These are phyloP conservation scores for Jacaranda copaia DNA, from an alignment of 257 asterid genomes.

Conservation along the genomic window DNA sequence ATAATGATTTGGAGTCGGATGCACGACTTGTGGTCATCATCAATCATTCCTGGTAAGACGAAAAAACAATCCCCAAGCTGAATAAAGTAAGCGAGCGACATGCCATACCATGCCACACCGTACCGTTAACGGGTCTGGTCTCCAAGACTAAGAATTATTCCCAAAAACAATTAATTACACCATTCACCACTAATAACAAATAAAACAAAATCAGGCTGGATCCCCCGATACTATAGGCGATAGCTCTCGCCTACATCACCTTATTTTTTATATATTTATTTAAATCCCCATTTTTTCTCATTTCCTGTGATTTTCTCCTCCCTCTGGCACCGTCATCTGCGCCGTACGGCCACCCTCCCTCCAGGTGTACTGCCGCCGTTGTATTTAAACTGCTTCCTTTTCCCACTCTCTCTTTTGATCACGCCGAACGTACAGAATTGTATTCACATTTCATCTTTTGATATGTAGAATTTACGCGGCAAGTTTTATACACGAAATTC, in stretches of 20 bases:
- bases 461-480: slow-evolving; percentile 15
- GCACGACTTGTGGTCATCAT: neutral
- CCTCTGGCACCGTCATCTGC: slow-evolving; percentile 25
- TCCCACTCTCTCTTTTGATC: neutral
- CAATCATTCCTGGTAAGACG: neutral
- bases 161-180: slow-evolving; percentile 8
- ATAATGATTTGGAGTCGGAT: neutral
- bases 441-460: slow-evolving; percentile 19
- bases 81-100: neutral
- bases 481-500: slow-evolving; percentile 28
- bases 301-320: slow-evolving; percentile 26
- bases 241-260: neutral
- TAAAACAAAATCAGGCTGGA: neutral
- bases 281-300: neutral
- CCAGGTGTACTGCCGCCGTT: slow-evolving; percentile 28
- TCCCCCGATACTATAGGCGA: neutral
- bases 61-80: neutral
- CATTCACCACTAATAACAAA: neutral
- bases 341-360: slow-evolving; percentile 33
- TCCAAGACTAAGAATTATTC: slow-evolving; percentile 28
- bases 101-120: neutral
- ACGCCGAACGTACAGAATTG: slow-evolving; percentile 15
- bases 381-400: neutral
- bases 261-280: too few relatives aligned
- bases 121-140: neutral